Conservation (phyloP, 2,329 filamentous ascomycete genomes). For the Chaetomium sp. region DNA sequence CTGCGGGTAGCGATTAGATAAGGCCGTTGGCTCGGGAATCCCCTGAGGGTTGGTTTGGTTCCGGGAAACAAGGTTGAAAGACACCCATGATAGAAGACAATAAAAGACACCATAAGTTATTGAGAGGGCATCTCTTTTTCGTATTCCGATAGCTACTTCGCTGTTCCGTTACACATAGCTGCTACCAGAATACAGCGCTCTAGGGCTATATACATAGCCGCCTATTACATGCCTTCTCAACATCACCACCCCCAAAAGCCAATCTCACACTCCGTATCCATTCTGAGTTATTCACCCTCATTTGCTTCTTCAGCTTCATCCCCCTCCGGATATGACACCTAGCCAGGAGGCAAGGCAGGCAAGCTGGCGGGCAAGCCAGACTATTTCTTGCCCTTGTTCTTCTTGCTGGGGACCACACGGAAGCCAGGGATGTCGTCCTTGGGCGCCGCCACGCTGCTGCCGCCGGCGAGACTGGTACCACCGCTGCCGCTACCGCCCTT, state of each 20-base stretch:
- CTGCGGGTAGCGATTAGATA: slow-evolving; percentile 19
- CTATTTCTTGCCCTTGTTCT: slow-evolving; percentile 79
- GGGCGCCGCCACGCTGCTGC: slow-evolving; percentile 35
- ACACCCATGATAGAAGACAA: too few species aligned
- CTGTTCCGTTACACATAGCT: slow-evolving; percentile 9
- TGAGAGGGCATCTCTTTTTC: too few species aligned
- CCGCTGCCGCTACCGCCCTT: slow-evolving; percentile 64
- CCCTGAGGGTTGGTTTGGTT: neutral
- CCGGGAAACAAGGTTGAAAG: neutral
- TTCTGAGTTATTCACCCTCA: neutral
- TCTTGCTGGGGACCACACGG: slow-evolving; percentile 91
- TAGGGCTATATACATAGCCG: slow-evolving; percentile 6
- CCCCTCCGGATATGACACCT: neutral
- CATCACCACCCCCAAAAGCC: neutral
- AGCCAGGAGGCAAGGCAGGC: too few species aligned
- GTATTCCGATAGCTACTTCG: neutral
- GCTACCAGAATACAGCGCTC: slow-evolving; percentile 4
- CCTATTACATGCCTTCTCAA: slow-evolving; percentile 8
- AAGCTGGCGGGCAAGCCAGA: neutral
- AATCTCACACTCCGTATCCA: neutral
- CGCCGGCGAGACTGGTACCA: slow-evolving; percentile 35
- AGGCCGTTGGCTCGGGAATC: neutral
- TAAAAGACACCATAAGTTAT: too few species aligned
- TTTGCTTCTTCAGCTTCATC: neutral
- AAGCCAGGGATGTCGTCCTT: slow-evolving; percentile 62